A percentile compares a stretch with the other conserved stretches of the same genome.
phyloP scores from a whole-genome alignment of 2,329 filamentous ascomycete species.

The Pseudogymnoascus sp. region DNA sequence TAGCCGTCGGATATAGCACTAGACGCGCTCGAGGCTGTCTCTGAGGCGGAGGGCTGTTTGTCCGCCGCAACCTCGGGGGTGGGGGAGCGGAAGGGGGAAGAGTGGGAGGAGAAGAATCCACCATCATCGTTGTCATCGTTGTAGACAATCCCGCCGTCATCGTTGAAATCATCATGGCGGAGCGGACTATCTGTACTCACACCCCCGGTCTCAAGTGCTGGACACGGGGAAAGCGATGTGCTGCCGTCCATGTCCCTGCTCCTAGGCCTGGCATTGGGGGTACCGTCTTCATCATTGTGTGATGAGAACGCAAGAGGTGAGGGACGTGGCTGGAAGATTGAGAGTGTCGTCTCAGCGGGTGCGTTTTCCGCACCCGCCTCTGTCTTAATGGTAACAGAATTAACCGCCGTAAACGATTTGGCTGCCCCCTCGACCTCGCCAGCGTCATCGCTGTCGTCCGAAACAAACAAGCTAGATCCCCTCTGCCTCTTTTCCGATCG shows the following conservation, averaged over 20 bases:
- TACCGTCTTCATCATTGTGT: not conserved
- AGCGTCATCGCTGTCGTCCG: not conserved
- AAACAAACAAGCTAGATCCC: not conserved
- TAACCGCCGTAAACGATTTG: not conserved
- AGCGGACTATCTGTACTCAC: not conserved
- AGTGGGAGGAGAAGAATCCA: not conserved
- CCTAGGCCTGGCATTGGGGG: not conserved
- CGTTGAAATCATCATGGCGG: not conserved
- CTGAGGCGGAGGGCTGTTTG: not conserved
- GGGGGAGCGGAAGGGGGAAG: not conserved
- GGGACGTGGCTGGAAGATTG: not conserved
- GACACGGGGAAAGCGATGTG: not conserved
- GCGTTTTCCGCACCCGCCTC: not conserved
- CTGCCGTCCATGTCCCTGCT: not conserved
- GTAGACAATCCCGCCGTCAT: not conserved
- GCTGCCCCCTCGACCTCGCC: not conserved
- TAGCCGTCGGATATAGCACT: not conserved
- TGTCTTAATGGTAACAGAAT: not conserved
- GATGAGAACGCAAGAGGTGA: not conserved
- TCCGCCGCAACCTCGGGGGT: not conserved
- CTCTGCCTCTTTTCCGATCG: not conserved
- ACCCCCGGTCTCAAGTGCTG: not conserved
- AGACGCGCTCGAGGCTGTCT: not conserved
- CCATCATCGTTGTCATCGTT: not conserved
- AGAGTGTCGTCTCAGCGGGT: not conserved